Evolutionary conservation across 2,329 filamentous ascomycete species (phyloP).

Genomic region (Neonectria coccinea): DNA sequence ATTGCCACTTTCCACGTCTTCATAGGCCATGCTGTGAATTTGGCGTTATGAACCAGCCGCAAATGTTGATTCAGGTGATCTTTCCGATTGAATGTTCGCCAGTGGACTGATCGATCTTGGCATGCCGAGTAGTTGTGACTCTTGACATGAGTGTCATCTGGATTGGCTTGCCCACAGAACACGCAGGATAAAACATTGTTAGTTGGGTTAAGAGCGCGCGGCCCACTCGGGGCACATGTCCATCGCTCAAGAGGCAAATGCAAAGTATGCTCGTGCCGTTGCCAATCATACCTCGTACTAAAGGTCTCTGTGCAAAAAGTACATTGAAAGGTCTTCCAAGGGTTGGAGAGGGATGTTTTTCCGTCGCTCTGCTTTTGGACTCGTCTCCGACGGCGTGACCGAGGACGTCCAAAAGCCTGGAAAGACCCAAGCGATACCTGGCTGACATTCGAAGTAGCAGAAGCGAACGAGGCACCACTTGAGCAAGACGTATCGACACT

Average conservation of each 20-base stretch:
- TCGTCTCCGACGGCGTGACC: slow-evolving; percentile 24
- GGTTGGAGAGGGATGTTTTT: slow-evolving; percentile 1
- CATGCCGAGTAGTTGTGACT: slow-evolving; percentile 56
- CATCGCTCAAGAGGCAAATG: slow-evolving; percentile 59
- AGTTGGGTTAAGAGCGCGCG: slow-evolving; percentile 53
- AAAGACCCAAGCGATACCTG: slow-evolving; percentile 15
- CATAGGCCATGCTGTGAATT: slow-evolving; percentile 44
- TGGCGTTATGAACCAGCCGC: slow-evolving; percentile 54
- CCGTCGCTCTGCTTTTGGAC: slow-evolving; percentile 8
- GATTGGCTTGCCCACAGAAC: slow-evolving; percentile 51
- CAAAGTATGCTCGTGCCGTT: slow-evolving; percentile 61
- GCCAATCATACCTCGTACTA: slow-evolving; percentile 58
- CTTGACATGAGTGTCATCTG: slow-evolving; percentile 48
- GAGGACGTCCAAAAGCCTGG: slow-evolving; percentile 11
- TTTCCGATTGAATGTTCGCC: slow-evolving; percentile 58
- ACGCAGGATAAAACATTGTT: slow-evolving; percentile 44
- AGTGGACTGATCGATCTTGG: slow-evolving; percentile 58
- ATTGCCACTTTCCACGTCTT: slow-evolving; percentile 52
- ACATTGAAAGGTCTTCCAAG: slow-evolving; percentile 50
- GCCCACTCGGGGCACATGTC: slow-evolving; percentile 55
- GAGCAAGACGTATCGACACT: slow-evolving; percentile 26
- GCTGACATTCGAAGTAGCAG: slow-evolving; percentile 16
- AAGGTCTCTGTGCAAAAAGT: slow-evolving; percentile 60
- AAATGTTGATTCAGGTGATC: slow-evolving; percentile 57
- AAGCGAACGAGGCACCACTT: slow-evolving; percentile 15